A percentile compares a stretch with the other conserved stretches of the same genome.
These are phyloP conservation scores for Fusarium drepaniforme DNA, from an alignment of 2,329 filamentous ascomycete species.

Conservation along the genomic window DNA sequence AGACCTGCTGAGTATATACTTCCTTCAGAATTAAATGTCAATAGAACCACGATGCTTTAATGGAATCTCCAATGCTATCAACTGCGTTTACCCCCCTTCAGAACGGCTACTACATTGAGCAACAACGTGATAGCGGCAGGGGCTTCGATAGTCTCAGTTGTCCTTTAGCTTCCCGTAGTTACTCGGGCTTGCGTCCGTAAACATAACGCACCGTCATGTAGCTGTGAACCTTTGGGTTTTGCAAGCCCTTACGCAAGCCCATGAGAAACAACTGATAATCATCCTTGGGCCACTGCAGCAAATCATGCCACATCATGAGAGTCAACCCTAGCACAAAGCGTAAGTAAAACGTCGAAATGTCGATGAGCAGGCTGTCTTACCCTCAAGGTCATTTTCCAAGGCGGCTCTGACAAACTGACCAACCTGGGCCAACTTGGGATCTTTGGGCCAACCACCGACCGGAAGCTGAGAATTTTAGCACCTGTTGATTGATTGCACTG, in stretches of 20 bases:
- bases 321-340: background rate
- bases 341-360: background rate
- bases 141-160: too few species aligned
- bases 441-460: conserved; percentile 27
- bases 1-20: background rate
- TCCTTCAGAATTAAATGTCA: background rate
- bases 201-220: conserved; percentile 3
- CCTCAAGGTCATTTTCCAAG: conserved; percentile 3
- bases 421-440: conserved; percentile 13
- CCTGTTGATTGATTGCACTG: background rate
- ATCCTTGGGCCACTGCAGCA: conserved; percentile 8
- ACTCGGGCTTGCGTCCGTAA: conserved; percentile 4
- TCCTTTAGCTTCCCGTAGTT: background rate
- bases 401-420: conserved; percentile 12
- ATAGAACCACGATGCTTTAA: background rate
- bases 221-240: conserved; percentile 1
- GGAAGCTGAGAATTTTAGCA: conserved; percentile 7
- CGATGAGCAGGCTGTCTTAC: background rate
- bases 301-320: conserved; percentile 6
- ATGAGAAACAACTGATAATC: conserved; percentile 6
- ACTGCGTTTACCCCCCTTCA: background rate
- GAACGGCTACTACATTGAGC: background rate
- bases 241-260: background rate
- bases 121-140: background rate
- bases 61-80: background rate